Conservation (phyloP, 305 asterid species). For the Fraxinus greggii region DNA sequence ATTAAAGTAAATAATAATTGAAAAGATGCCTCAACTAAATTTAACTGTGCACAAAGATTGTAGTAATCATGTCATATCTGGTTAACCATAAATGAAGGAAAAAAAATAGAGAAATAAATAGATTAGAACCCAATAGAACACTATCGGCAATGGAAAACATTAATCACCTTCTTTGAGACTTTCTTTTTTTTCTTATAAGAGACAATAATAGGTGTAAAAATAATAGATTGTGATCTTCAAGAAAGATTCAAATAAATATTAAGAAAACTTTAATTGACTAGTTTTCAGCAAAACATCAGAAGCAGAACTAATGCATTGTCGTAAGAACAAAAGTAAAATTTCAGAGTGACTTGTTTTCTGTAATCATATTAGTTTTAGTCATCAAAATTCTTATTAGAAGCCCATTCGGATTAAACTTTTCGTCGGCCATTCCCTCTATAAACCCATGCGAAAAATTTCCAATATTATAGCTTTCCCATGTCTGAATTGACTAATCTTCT, state of each 20-base stretch:
- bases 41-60: background rate
- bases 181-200: background rate
- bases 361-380: background rate
- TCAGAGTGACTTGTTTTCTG: background rate
- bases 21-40: background rate
- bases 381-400: background rate
- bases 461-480: background rate
- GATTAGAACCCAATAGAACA: slow-evolving; percentile 9
- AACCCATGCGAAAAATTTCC: background rate
- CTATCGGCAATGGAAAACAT: background rate
- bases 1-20: background rate
- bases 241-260: background rate
- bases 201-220: background rate
- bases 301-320: background rate
- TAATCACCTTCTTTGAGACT: background rate
- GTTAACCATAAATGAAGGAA: background rate
- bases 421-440: background rate
- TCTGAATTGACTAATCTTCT: background rate
- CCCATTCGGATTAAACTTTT: background rate
- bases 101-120: background rate
- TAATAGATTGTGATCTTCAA: background rate
- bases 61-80: background rate
- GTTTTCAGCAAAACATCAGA: slow-evolving; percentile 1
- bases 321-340: background rate
- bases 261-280: background rate